Percentiles rank a stretch among this genome's conserved stretches.
Conservation (phyloP, 495 filamentous ascomycete species). For the Talaromyces ruber region DNA sequence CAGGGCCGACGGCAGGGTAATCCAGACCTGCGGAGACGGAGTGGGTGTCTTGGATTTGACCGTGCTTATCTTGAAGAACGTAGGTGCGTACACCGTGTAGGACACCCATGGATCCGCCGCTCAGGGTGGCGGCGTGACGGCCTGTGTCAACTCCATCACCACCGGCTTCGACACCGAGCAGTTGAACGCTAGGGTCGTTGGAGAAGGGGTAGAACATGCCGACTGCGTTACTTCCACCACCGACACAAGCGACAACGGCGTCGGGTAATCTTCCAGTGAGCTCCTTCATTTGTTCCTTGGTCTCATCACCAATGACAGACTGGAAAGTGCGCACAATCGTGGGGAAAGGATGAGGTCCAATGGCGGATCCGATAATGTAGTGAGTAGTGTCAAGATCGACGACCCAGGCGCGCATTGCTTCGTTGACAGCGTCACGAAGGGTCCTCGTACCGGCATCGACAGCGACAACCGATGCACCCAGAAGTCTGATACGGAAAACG, state of each 20-base stretch:
- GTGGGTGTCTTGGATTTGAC: conserved; percentile 91
- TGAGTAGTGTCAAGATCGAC: conserved; percentile 80
- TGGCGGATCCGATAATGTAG: conserved; percentile 93
- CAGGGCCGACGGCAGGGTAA: conserved; percentile 93
- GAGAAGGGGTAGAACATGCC: conserved; percentile 98
- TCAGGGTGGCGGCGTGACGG: conserved; percentile 83
- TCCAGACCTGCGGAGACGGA: conserved; percentile 96
- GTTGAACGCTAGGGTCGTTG: conserved; percentile 72
- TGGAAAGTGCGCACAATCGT: conserved; percentile 96
- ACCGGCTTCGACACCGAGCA: conserved; percentile 93
- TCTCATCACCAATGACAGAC: conserved; percentile 86
- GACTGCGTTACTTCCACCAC: conserved; percentile 82
- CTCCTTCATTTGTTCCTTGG: conserved; percentile 76
- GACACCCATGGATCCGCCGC: conserved; percentile 82
- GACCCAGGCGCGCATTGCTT: conserved; percentile 84
- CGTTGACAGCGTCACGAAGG: conserved; percentile 92
- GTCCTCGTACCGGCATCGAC: conserved; percentile 81
- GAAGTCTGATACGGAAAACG: conserved; percentile 93
- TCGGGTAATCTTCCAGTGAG: conserved; percentile 83
- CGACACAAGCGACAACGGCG: conserved; percentile 92
- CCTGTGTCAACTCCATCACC: conserved; percentile 86
- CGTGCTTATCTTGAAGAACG: conserved; percentile 81
- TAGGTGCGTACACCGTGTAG: conserved; percentile 95
- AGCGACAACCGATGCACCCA: conserved; percentile 78
- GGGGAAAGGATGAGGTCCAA: conserved; percentile 91